Conservation (phyloP, 768 basidiomycete genomes). For the Kwoniella pini region DNA sequence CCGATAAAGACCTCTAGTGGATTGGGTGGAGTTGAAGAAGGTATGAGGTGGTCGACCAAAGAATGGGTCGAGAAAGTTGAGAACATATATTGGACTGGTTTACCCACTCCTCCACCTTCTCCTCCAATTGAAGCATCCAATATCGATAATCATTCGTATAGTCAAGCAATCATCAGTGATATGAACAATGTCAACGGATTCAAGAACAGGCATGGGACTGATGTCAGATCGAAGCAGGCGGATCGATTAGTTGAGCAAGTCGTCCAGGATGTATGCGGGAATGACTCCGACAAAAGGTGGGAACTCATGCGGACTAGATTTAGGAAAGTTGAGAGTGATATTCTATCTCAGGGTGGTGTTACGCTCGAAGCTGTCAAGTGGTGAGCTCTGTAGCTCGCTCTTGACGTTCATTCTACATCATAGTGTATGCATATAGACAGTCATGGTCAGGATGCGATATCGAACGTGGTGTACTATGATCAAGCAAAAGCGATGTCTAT, state of each 20-base stretch:
- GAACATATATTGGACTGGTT: constrained; percentile 70
- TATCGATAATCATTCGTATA: not conserved
- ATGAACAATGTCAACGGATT: not conserved
- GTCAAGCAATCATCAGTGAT: not conserved
- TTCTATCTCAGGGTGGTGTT: constrained; percentile 52
- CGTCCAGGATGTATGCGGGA: constrained; percentile 59
- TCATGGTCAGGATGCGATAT: too few relatives aligned
- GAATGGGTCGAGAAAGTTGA: constrained; percentile 83
- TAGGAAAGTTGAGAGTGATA: constrained; percentile 80
- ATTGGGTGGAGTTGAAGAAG: constrained; percentile 53
- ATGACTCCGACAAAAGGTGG: constrained; percentile 58
- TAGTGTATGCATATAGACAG: too few relatives aligned
- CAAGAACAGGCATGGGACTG: not conserved
- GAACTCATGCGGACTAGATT: constrained; percentile 74
- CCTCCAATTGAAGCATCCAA: constrained; percentile 38
- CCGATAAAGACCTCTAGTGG: constrained; percentile 15
- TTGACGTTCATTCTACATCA: too few relatives aligned
- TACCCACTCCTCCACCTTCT: constrained; percentile 60
- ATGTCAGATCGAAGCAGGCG: constrained; percentile 29
- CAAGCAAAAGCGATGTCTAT: too few relatives aligned
- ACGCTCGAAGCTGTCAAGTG: constrained; percentile 47
- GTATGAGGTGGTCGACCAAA: constrained; percentile 75
- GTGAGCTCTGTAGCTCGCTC: too few relatives aligned
- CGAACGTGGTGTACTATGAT: too few relatives aligned
- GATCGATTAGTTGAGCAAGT: constrained; percentile 57